Evolutionary conservation across 352 stramenopile species (phyloP), one percentile per base, ranked within the genome.

Genomic region (Globisporangium ultimum): DNA sequence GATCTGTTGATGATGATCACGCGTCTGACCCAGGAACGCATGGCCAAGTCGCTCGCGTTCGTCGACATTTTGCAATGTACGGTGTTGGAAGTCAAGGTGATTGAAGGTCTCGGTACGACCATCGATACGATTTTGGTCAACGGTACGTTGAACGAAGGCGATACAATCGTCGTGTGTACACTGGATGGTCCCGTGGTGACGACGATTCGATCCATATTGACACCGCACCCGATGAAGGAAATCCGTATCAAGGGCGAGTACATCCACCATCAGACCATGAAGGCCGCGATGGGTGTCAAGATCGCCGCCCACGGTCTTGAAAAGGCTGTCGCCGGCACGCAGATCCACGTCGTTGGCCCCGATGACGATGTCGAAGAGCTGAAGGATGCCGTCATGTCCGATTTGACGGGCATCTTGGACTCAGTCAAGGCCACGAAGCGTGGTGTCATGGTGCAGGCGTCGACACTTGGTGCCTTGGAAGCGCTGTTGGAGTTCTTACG

Each of bases 81-180:
- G 6, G 97, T 99, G 47, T 76, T 99, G 20, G 97, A 99, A 80
- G 97, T 99, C 43, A 99, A 99, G 87, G 95, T 97, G 28, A 99
- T 99, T 63, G 97, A 99, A 73, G 97, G 97, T 57, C 80, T 99
- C 9, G 97, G 97, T 59, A 99, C 97, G 61, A 99, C 97, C 12
- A 96, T 99, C 40, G 97, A 99, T 89, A 97, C 98, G 14, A 93
- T 99, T 62, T 78, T 99, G 36, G 96, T 99, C 17, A 99, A 99
- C 74, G 97, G 97, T 42, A 89, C 82, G 53, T 72, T 99, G 24
- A 80, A 89, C 55, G 95, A 98, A 72, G 97, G 97, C 34, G 88
- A 99, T 58, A 95, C 85, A 15, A 98, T 99, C 62, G 97, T 99
- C 10, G 96, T 99, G 46, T 99, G 97, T 89, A 99, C 96, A 34